Base-by-base conservation (phyloP, 108 stramenopile genomes). In the Pseudonitzschia multistriata region DNA sequence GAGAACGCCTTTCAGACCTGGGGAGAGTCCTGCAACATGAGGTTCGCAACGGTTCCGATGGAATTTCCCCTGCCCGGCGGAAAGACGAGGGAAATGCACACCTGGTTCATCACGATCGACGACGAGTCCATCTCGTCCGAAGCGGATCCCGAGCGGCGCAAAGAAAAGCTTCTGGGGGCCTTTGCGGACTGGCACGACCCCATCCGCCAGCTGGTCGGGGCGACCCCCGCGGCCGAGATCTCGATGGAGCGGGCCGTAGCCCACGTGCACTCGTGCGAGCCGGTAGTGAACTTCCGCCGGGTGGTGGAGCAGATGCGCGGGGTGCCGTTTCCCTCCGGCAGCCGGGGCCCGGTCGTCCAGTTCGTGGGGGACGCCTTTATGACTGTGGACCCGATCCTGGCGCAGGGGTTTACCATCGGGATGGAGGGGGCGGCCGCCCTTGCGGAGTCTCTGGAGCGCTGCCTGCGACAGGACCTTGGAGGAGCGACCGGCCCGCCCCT, bases 311-410 rank as follows among this genome's bases (percentile, higher is more conserved):
- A 24, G 17, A 67, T 73, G 15, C 52, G 48, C 14, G 47, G 62
- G 19, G 72, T 49, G 33, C 35, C 50, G 21, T 64, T 71, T 34
- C 73, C 66, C 3, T 19, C 67, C 2, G 31, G 59, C 50, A 90
- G 90, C 17, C 65, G 60, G 4, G 92, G 89, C 10, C 89, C 93
- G 19, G 80, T 74, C 34, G 71, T 95, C 24, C 70, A 84, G 6
- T 92, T 92, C 68, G 64, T 86, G 47, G 93, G 93, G 17, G 93
- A 95, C 77, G 76, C 89, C 10, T 82, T 79, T 68, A 92, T 95
- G 93, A 88, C 90, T 2, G 79, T 95, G 17, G 93, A 95, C 76
- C 93, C 93, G 1, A 91, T 95, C 36, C 68, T 95, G 17, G 93
- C 93, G 1, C 93, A 95, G 62, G 93, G 93, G 2, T 88, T 92